Evolutionary conservation across 495 filamentous ascomycete genomes (phyloP).

Genomic region (Penicillium coffeae): DNA sequence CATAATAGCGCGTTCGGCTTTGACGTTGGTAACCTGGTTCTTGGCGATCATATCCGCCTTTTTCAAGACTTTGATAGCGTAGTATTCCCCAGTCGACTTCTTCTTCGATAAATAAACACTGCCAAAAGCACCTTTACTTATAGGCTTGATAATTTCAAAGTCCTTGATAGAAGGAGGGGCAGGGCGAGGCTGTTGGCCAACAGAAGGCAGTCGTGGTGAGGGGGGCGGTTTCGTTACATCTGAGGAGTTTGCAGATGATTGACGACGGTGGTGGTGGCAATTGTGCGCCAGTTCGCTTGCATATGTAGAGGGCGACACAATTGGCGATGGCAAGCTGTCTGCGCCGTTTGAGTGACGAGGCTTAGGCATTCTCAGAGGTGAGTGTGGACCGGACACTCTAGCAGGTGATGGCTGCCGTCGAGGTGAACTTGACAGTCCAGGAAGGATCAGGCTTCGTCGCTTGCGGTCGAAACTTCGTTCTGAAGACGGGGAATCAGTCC

Average conservation of each 20-base stretch:
- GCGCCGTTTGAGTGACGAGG: conserved; percentile 70
- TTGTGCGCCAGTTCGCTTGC: conserved; percentile 68
- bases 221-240: conserved; percentile 63
- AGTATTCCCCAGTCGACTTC: conserved; percentile 97
- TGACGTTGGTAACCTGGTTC: conserved; percentile 98
- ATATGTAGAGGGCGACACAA: conserved; percentile 81
- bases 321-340: conserved; percentile 77
- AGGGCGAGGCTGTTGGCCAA: conserved; percentile 72
- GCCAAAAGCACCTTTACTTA: conserved; percentile 97
- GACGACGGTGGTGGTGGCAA: conserved; percentile 76
- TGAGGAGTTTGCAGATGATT: conserved; percentile 86
- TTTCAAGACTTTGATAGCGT: conserved; percentile 95
- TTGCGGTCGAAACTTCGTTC: conserved; percentile 81
- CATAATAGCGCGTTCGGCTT: conserved; percentile 99
- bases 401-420: conserved; percentile 84
- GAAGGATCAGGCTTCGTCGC: conserved; percentile 75
- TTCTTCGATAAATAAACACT: conserved; percentile 98
- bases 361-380: conserved; percentile 82
- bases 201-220: conserved; percentile 74
- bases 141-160: conserved; percentile 98
- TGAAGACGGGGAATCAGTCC: conserved; percentile 87
- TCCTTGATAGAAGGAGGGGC: conserved; percentile 95
- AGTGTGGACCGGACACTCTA: conserved; percentile 68
- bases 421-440: conserved; percentile 66
- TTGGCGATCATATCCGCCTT: conserved; percentile 99